Conservation (phyloP, 192 early-diverging fungal genomes). For the Piromyces finnis region DNA sequence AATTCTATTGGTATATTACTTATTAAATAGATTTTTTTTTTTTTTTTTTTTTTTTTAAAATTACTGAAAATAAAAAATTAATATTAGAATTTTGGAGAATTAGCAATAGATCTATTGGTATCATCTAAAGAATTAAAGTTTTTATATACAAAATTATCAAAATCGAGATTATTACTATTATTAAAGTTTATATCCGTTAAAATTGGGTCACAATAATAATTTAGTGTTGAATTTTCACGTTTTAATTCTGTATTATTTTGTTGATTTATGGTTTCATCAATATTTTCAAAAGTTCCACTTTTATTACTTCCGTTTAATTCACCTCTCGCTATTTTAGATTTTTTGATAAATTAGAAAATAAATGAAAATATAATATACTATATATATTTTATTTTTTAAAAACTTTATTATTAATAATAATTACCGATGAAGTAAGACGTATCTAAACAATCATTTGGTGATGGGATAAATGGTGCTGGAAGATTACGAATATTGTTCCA, state of each 20-base stretch:
- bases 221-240: background rate
- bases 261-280: background rate
- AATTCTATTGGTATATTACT: no score
- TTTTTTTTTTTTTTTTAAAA: no score
- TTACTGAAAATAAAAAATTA: no score
- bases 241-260: background rate
- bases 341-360: no score
- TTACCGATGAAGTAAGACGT: slow-evolving; percentile 84
- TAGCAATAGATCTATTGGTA: background rate
- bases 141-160: background rate
- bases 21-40: no score
- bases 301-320: background rate
- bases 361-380: no score
- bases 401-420: background rate
- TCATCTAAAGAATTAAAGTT: background rate
- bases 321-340: background rate
- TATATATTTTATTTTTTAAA: background rate
- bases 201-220: background rate
- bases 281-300: background rate
- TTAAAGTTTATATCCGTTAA: background rate
- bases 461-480: slow-evolving; percentile 70
- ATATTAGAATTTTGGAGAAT: background rate
- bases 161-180: background rate
- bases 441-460: slow-evolving; percentile 58
- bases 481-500: slow-evolving; percentile 58